Conservation (phyloP, 305 asterid genomes). For the Fraxinus sp. region DNA sequence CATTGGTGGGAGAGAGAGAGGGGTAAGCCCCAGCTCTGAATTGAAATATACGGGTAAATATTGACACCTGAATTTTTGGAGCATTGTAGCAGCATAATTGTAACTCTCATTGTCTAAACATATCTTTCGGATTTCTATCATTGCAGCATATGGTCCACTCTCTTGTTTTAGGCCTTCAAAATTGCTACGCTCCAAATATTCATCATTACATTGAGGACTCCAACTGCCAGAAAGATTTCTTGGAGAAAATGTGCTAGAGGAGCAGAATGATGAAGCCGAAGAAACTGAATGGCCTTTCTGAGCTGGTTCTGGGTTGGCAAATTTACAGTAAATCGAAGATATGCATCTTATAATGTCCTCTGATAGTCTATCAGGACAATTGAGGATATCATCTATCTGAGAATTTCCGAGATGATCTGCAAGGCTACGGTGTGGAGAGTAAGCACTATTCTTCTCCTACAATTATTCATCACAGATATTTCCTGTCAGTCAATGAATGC, state of each 20-base stretch:
- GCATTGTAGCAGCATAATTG: conserved; percentile 66
- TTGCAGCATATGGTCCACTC: conserved; percentile 40
- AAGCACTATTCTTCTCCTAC: conserved; percentile 54
- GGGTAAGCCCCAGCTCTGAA: neutral
- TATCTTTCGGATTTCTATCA: conserved; percentile 55
- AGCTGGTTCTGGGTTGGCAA: conserved; percentile 46
- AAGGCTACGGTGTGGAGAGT: conserved; percentile 52
- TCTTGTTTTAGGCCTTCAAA: conserved; percentile 46
- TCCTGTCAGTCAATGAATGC: conserved; percentile 4
- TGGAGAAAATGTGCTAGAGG: conserved; percentile 80
- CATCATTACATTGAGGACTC: conserved; percentile 70
- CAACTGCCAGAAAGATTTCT: conserved; percentile 67
- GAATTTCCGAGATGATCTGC: conserved; percentile 68
- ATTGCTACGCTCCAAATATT: conserved; percentile 31
- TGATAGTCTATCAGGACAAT: conserved; percentile 65
- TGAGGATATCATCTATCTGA: conserved; percentile 35
- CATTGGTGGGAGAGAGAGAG: neutral
- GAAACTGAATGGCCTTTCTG: conserved; percentile 61
- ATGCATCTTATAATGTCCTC: conserved; percentile 72
- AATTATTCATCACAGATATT: conserved; percentile 16
- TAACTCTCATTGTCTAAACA: conserved; percentile 63
- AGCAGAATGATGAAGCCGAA: conserved; percentile 63
- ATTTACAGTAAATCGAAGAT: conserved; percentile 71
- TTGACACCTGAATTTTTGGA: conserved; percentile 72
- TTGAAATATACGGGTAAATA: neutral